Percentiles rank a stretch among this genome's conserved stretches.
These are phyloP conservation scores for Peronosclerospora sorghi DNA, from an alignment of 352 stramenopile genomes.

Conservation along the genomic window DNA sequence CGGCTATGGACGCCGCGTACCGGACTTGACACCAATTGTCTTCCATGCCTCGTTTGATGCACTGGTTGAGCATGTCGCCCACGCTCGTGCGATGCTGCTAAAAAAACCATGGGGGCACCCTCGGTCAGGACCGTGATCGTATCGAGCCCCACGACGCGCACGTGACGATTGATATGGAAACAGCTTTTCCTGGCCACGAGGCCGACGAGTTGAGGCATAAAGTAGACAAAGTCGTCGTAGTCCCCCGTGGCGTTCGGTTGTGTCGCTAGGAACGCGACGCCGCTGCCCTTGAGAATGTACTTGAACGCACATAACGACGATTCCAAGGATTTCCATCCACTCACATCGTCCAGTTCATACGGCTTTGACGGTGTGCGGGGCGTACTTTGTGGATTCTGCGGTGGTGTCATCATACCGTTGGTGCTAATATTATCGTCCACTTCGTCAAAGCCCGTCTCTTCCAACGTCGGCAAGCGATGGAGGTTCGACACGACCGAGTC, in stretches of 20 bases:
- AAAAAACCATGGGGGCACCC: constrained; percentile 30
- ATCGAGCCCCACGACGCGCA: constrained; percentile 80
- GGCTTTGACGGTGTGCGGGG: constrained; percentile 64
- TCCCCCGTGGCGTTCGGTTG: constrained; percentile 1
- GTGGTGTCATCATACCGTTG: constrained; percentile 67
- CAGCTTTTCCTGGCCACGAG: constrained; percentile 68
- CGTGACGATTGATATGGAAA: constrained; percentile 93
- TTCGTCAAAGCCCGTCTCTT: constrained; percentile 65
- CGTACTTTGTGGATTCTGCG: constrained; percentile 44
- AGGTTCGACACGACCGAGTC: constrained; percentile 68
- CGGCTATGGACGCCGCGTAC: constrained; percentile 89
- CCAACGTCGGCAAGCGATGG: constrained; percentile 67
- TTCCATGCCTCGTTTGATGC: constrained; percentile 73
- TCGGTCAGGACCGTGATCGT: constrained; percentile 68
- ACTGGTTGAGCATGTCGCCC: constrained; percentile 44
- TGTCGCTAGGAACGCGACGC: constrained; percentile 48
- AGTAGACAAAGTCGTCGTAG: constrained; percentile 29
- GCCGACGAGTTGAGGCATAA: constrained; percentile 51
- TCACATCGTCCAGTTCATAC: constrained; percentile 91
- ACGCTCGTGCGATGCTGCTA: constrained; percentile 24
- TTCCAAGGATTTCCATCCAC: constrained; percentile 93
- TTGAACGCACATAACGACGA: constrained; percentile 85
- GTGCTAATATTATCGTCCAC: constrained; percentile 74
- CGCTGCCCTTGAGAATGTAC: constrained; percentile 72
- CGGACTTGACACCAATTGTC: constrained; percentile 97